Base-by-base conservation (phyloP, 768 basidiomycete genomes). In the Lactifluus rugatus region DNA sequence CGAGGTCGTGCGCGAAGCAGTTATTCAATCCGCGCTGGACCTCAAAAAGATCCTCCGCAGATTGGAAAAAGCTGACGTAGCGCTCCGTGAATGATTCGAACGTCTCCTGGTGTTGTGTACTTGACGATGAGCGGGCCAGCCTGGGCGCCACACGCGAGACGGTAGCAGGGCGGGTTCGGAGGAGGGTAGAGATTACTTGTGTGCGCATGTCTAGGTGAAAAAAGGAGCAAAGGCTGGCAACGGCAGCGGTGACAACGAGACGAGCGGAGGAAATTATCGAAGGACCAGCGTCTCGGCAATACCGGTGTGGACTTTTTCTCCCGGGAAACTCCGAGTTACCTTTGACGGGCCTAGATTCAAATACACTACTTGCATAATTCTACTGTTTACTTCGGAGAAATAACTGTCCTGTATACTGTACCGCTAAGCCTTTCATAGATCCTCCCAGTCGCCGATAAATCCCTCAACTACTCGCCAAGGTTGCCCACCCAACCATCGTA, bases 11-110 rank as follows among this genome's bases (percentile, higher is more conserved):
- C 2, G 96, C 91, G 71, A 99, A 99, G 77, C 94, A 97, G 81
- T 99, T 99, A 80, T 99, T 98, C 67, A 99, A 78, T 39, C 96
- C 96, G 51, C 96, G 90, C 75, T 99, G 95, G 63, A 99, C 88
- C 78, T 99, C 96, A 70, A 99, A 99, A 57, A 97, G 81, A 75
- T 99, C 96, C 69, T 93, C 84, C 49, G 92, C 93, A 56, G 82
- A 79, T 69, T 89, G 75, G 81, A 99, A 99, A 75, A 99, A 99
- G 64, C 78, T 78, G 69, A 93, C 85, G 75, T 97, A 97, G 70
- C 95, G 91, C 61, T 85, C 81, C 67, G 89, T 91, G 79, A 98
- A 97, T 46, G 87, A 81, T 71, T 96, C 94, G 73, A 92, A 97
- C 17, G 88, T 81, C 76, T 97, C 94, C 72, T 92, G 85, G 62